These are phyloP conservation scores for Malus domestica DNA, from an alignment of 306 rosid genomes.

Conservation along the genomic window ASM211411v1 NC_041790.1:11924501-11925000, in stretches of 20 bases:
- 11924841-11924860: background rate
- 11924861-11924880: background rate
- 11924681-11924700: background rate
- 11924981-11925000: background rate
- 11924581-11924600: background rate
- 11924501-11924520: too few relatives aligned
- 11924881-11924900: background rate
- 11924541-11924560: background rate
- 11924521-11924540: background rate
- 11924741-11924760: background rate
- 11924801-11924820: background rate
- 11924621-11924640: too few relatives aligned
- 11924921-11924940: conserved; percentile 5
- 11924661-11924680: background rate
- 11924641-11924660: background rate
- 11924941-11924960: background rate
- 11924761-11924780: conserved; percentile 7
- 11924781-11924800: background rate
- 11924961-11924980: background rate
- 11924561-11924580: background rate
- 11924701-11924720: background rate
- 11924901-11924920: conserved; percentile 8
- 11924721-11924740: background rate
- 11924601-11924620: background rate
- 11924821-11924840: background rate